Conservation (phyloP, 2,329 filamentous ascomycete species). For the Diplocarpon mali region DNA sequence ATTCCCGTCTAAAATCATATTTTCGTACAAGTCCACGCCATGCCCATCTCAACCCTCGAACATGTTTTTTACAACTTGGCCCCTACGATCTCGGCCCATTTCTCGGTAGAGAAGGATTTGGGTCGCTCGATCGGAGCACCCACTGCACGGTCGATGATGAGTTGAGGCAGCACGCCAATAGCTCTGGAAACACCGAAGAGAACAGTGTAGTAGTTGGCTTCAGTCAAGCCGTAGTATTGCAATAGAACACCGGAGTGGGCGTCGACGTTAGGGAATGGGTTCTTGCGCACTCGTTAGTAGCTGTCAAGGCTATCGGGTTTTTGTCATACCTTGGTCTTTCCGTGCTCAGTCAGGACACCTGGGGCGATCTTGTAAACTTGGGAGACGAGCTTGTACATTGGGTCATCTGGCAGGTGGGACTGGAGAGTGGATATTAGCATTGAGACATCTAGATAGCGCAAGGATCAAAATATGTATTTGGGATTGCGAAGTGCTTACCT, state of each 20-base stretch:
- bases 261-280: conserved; percentile 54
- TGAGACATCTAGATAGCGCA: neutral
- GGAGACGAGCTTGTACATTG: conserved; percentile 99
- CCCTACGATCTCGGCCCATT: conserved; percentile 84
- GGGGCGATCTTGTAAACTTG: conserved; percentile 99
- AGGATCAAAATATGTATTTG: conserved; percentile 4
- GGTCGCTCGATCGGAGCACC: conserved; percentile 96
- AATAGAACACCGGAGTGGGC: conserved; percentile 98
- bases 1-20: conserved; percentile 20
- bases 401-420: conserved; percentile 70
- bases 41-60: neutral
- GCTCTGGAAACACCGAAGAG: conserved; percentile 98
- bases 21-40: conserved; percentile 20
- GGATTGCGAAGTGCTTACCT: conserved; percentile 7
- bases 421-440: no score
- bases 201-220: conserved; percentile 99
- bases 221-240: conserved; percentile 97
- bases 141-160: conserved; percentile 98
- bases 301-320: neutral
- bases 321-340: conserved; percentile 78
- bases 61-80: conserved; percentile 66
- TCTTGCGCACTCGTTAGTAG: neutral
- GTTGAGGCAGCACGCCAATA: conserved; percentile 95
- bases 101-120: conserved; percentile 97
- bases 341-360: conserved; percentile 95